Conservation (phyloP, 176 grass and related monocot species). For the Hordeum marinum region DNA sequence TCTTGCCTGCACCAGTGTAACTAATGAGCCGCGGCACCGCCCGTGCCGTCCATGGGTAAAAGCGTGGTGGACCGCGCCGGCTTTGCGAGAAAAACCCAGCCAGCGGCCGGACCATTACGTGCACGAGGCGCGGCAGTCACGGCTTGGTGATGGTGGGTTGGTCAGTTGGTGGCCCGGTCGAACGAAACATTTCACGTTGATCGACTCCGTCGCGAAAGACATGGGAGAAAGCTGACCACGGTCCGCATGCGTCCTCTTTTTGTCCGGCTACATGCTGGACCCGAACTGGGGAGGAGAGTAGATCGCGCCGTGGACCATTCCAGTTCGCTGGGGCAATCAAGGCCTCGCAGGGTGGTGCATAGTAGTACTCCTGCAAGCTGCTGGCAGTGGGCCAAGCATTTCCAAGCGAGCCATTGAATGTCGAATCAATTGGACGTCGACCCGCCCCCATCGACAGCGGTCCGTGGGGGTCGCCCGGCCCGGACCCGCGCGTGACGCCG, state of each 20-base stretch:
- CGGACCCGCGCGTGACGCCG: background rate
- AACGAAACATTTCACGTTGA: background rate
- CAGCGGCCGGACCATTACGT: background rate
- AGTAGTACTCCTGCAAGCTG: background rate
- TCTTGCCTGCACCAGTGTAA: background rate
- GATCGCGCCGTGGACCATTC: background rate
- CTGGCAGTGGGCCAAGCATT: slow-evolving; percentile 24
- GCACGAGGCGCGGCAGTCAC: background rate
- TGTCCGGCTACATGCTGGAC: background rate
- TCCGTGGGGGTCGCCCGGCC: background rate
- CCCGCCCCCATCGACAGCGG: slow-evolving; percentile 20
- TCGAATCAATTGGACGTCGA: slow-evolving; percentile 9
- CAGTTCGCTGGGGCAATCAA: background rate
- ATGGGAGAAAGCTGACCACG: background rate
- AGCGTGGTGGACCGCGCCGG: background rate
- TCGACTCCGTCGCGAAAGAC: background rate
- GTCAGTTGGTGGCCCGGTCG: background rate
- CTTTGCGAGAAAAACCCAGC: background rate
- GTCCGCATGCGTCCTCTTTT: background rate
- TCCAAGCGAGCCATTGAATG: slow-evolving; percentile 25
- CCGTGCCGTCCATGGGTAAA: slow-evolving; percentile 13
- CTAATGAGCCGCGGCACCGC: background rate
- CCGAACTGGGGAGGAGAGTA: background rate
- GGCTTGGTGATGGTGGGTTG: background rate
- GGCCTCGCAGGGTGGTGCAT: background rate